Percentiles rank a stretch among this genome's conserved stretches.
Conservation (phyloP, 108 stramenopile genomes). For the Parietichytrium sp. region DNA sequence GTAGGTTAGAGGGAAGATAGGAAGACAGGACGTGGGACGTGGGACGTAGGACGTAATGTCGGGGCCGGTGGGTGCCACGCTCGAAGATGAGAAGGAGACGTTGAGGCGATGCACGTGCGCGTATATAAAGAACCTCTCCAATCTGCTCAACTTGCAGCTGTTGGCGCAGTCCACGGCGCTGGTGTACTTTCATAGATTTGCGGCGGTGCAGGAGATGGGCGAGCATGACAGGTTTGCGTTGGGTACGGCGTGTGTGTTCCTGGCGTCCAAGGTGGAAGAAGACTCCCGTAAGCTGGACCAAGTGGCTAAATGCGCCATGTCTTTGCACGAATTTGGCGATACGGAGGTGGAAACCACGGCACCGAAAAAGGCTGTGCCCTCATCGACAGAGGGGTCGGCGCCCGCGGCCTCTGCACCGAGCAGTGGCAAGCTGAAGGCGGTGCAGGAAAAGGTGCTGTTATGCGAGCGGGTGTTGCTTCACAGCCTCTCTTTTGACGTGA, state of each 20-base stretch:
- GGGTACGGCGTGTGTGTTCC: constrained; percentile 7
- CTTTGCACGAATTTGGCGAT: not conserved
- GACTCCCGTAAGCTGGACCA: not conserved
- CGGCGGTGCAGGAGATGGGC: not conserved
- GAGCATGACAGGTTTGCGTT: constrained; percentile 21
- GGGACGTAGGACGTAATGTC: no score
- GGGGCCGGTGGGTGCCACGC: no score
- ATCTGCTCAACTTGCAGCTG: not conserved
- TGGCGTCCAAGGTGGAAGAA: constrained; percentile 36
- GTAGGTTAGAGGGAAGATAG: no score
- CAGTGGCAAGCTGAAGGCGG: not conserved
- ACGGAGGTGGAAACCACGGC: not conserved
- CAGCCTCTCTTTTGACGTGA: constrained; percentile 21
- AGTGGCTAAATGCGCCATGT: not conserved
- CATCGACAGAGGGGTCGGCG: no score
- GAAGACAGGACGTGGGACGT: no score
- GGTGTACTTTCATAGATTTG: not conserved
- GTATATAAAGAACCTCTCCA: constrained; percentile 33
- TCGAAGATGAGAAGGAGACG: not conserved
- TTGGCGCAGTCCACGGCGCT: constrained; percentile 29
- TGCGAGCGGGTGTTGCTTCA: constrained; percentile 20
- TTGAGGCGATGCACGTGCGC: constrained; percentile 1
- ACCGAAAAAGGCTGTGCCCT: not conserved
- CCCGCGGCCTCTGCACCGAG: not conserved
- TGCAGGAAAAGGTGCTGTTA: not conserved